These are phyloP conservation scores for Protomyces pachydermus DNA, from an alignment of 1,139 yeast genomes.

Conservation along the genomic window DNA sequence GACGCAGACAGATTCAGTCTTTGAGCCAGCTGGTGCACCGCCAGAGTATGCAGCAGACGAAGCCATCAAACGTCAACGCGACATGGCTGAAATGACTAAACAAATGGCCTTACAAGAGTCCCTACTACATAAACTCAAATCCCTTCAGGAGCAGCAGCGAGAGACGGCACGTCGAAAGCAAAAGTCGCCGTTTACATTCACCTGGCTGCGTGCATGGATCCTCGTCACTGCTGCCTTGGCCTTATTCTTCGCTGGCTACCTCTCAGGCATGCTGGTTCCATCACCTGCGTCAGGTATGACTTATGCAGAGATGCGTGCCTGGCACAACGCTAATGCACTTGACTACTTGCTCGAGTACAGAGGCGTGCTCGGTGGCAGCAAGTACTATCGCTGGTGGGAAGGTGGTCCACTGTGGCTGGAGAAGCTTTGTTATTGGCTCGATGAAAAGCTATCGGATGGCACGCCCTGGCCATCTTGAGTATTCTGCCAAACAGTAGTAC, in stretches of 20 bases:
- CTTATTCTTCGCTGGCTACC: conserved; percentile 3
- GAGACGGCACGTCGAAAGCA: not conserved
- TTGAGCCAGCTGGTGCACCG: not conserved
- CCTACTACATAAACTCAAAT: not conserved
- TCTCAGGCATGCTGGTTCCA: not conserved
- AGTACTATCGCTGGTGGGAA: conserved; percentile 17
- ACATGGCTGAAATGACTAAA: not conserved
- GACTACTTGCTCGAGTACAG: conserved; percentile 3
- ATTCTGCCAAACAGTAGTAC: not conserved
- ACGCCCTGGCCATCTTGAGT: conserved; percentile 19
- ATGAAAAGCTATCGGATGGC: conserved; percentile 6
- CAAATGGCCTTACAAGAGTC: not conserved
- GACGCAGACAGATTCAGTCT: not conserved
- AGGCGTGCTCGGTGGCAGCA: conserved; percentile 1
- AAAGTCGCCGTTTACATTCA: not conserved
- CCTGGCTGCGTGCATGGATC: not conserved
- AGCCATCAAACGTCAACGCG: not conserved
- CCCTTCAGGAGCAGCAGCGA: not conserved
- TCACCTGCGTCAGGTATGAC: conserved; percentile 15
- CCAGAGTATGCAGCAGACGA: not conserved
- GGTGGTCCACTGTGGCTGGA: conserved; percentile 6
- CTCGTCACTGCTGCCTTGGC: not conserved
- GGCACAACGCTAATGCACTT: conserved; percentile 14
- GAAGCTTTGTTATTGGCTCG: conserved; percentile 17
- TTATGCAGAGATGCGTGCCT: conserved; percentile 14